Evolutionary conservation across 2,329 filamentous ascomycete genomes (phyloP).

Genomic region (Pseudogymnoascus verrucosus): DNA sequence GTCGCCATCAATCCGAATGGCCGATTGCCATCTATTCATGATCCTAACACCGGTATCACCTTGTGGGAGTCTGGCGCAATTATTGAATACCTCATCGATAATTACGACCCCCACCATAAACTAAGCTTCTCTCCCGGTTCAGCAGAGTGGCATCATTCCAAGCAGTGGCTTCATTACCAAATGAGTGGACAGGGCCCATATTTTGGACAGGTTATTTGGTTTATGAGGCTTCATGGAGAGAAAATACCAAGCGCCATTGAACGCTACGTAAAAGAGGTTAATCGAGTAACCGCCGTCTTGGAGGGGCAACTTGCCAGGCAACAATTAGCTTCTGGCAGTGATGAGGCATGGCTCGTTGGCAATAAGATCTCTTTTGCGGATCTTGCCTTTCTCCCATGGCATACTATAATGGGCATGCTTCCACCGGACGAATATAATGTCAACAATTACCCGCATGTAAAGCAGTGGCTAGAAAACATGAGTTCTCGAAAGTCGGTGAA

Average conservation of each 20-base stretch:
- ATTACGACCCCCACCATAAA: constrained; percentile 28
- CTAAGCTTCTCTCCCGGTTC: not conserved
- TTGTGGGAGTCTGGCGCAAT: constrained; percentile 28
- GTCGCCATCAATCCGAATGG: constrained; percentile 23
- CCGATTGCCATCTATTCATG: constrained; percentile 24
- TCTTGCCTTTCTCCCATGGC: constrained; percentile 18
- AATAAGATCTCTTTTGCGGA: constrained; percentile 34
- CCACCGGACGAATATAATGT: not conserved
- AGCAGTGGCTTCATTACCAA: constrained; percentile 33
- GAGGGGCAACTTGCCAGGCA: constrained; percentile 31
- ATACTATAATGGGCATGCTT: constrained; percentile 13
- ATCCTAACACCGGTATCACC: constrained; percentile 34
- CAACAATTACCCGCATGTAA: not conserved
- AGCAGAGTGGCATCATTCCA: constrained; percentile 17
- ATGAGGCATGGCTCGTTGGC: constrained; percentile 31
- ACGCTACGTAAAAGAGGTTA: constrained; percentile 38
- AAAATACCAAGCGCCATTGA: constrained; percentile 34
- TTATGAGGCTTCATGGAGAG: constrained; percentile 28
- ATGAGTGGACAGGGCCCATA: constrained; percentile 30
- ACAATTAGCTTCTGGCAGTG: constrained; percentile 12
- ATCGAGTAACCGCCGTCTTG: constrained; percentile 30
- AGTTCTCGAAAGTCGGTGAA: not conserved
- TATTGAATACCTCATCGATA: constrained; percentile 34
- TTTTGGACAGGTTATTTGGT: constrained; percentile 30
- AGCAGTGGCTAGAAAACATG: not conserved